Percentiles rank a stretch among this genome's conserved stretches.
phyloP scores from a whole-genome alignment of 495 filamentous ascomycete species.

The Penicillium lagena region DNA sequence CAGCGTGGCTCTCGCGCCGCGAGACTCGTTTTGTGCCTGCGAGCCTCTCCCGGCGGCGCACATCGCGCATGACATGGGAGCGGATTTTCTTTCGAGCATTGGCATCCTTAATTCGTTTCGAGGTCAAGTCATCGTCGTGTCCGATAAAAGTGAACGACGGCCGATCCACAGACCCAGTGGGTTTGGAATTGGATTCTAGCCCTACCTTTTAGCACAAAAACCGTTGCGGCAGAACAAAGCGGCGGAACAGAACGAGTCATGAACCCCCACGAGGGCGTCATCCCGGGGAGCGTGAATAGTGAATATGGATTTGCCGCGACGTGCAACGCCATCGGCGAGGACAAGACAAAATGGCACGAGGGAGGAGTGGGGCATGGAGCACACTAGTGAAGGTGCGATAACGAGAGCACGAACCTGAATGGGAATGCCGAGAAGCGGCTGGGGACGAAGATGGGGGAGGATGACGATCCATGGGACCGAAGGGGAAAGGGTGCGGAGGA shows the following conservation, averaged over 20 bases:
- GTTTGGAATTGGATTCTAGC: conserved; percentile 9
- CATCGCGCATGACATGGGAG: conserved; percentile 36
- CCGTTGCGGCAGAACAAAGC: background rate
- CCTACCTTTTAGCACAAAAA: conserved; percentile 4
- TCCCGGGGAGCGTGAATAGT: too few species aligned
- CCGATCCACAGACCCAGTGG: conserved; percentile 16
- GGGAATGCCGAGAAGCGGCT: conserved; percentile 12
- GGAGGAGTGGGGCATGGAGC: background rate
- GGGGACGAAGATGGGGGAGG: conserved; percentile 7
- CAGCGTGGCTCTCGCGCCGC: conserved; percentile 15
- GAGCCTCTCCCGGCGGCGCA: conserved; percentile 29
- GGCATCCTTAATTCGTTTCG: conserved; percentile 30
- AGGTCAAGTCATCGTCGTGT: conserved; percentile 32
- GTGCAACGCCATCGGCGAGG: background rate
- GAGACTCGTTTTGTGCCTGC: conserved; percentile 26
- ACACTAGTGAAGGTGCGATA: background rate
- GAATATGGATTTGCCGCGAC: too few species aligned
- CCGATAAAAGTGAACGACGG: conserved; percentile 33
- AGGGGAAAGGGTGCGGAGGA: conserved; percentile 3
- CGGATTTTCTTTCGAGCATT: conserved; percentile 31
- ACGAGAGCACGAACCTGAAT: conserved; percentile 22
- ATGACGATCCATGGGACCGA: conserved; percentile 22
- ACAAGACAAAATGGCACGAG: background rate
- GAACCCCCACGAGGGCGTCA: background rate
- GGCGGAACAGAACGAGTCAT: background rate